Base-by-base conservation (phyloP, 148 eudicot genomes). In the Linanthus parryae region DNA sequence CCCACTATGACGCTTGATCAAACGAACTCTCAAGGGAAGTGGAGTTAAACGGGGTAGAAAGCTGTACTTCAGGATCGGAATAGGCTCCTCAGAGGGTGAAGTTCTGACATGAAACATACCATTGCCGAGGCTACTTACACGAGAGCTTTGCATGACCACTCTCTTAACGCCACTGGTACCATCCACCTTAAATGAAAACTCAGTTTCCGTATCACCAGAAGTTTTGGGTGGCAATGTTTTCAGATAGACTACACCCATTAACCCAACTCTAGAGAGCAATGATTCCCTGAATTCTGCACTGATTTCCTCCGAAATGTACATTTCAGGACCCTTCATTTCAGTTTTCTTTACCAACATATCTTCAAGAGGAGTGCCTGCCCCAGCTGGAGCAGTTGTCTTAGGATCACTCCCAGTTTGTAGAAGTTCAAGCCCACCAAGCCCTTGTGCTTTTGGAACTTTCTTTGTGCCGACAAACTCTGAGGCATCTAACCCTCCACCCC, bases 401-500 rank as follows among this genome's bases (percentile, higher is more conserved):
- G 77, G 78, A 62, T 81, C 97, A 58, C 80, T 70, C 35, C 82
- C 81, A 2, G 94, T 81, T 53, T 76, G 84, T 50, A 91, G 59
- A 53, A 86, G 72, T 58, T 91, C 97, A 57, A 91, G 91, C 56
- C 97, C 97, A 58, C 94, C 80, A 44, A 91, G 97, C 13, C 97
- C 97, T 41, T 74, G 76, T 22, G 64, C 65, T 59, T 81, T 86
- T 0, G 64, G 48, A 31, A 61, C 77, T 65, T 91, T 86, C 40
- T 77, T 86, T 8, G 94, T 1, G 14, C 73, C 95, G 5, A 91
- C 89, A 67, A 76, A 91, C 76, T 86, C 97, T 3, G 97, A 91
- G n/a, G 80, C 97, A 69, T 91, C 97, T 72, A 91, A 74, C 48
- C 97, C 97, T 24, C 97, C 97, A 64, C 97, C 97, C 85, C 92